These are phyloP conservation scores for Nepenthes gracilis DNA, from an alignment of 148 eudicot species.

Conservation along the genomic window DNA sequence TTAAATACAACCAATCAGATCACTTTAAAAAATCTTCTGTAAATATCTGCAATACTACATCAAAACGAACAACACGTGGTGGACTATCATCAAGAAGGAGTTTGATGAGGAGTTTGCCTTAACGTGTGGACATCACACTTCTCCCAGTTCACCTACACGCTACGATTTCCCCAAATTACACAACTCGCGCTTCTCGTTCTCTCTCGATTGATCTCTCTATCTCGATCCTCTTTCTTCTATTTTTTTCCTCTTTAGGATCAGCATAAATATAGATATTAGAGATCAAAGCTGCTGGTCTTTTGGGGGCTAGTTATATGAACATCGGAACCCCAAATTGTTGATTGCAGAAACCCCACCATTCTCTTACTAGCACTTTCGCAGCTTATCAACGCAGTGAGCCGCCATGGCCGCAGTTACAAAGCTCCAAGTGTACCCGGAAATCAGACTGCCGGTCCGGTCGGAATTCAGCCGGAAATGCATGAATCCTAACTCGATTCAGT, in stretches of 20 bases:
- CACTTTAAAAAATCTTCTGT: too few relatives aligned
- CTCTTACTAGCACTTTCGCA: constrained; percentile 12
- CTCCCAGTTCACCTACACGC: constrained; percentile 7
- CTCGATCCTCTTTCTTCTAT: background rate
- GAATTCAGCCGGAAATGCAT: constrained; percentile 26
- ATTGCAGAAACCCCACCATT: background rate
- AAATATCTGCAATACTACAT: too few relatives aligned
- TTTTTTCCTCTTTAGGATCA: too few relatives aligned
- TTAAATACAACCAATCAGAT: too few relatives aligned
- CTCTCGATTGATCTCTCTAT: background rate
- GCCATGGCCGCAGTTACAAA: constrained; percentile 7
- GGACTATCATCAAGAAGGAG: background rate
- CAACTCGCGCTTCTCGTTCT: background rate
- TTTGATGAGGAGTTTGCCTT: constrained; percentile 16
- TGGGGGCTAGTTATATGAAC: too few relatives aligned
- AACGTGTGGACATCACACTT: constrained; percentile 99
- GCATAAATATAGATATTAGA: background rate
- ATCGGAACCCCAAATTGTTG: too few relatives aligned
- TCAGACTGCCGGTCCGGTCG: constrained; percentile 13
- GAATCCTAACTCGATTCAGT: constrained; percentile 10
- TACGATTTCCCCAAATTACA: constrained; percentile 1
- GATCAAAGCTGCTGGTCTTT: background rate
- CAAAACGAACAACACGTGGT: constrained; percentile 12
- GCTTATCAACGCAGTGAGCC: constrained; percentile 12
- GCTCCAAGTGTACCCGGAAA: constrained; percentile 3